Evolutionary conservation across 1,284 basidiomycete species (phyloP).

Genomic region (Boletellus deceptivus): DNA sequence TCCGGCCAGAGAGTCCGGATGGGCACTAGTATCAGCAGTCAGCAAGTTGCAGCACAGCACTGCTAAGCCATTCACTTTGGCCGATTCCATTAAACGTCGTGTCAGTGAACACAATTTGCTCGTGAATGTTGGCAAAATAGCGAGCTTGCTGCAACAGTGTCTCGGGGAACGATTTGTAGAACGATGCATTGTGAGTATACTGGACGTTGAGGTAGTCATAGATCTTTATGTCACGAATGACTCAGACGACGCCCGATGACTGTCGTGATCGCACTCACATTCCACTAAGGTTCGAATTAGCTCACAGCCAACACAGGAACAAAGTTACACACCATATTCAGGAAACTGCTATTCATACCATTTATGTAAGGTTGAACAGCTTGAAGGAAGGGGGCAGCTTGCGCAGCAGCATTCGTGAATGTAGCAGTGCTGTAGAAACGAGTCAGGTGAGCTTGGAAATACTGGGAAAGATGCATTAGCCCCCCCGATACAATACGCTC

Average conservation of each 20-base stretch:
- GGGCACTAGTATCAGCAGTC: conserved; percentile 14
- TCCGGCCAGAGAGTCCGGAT: conserved; percentile 45
- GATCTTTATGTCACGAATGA: conserved; percentile 30
- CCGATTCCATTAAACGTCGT: conserved; percentile 40
- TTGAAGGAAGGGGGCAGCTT: conserved; percentile 41
- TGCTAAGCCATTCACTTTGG: conserved; percentile 35
- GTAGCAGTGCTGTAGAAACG: conserved; percentile 30
- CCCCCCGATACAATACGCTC: background rate
- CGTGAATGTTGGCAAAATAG: conserved; percentile 50
- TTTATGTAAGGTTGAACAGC: conserved; percentile 40
- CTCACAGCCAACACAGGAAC: background rate
- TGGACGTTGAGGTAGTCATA: conserved; percentile 55
- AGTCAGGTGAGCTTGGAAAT: conserved; percentile 27
- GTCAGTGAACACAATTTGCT: conserved; percentile 47
- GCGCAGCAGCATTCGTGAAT: conserved; percentile 36
- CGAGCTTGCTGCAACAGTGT: conserved; percentile 40
- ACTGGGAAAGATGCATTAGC: conserved; percentile 12
- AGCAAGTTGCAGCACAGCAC: background rate
- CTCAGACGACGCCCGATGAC: background rate
- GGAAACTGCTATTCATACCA: conserved; percentile 39
- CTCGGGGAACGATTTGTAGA: conserved; percentile 32
- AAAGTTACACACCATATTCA: conserved; percentile 40
- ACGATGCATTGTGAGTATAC: conserved; percentile 48
- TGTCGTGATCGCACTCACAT: conserved; percentile 18
- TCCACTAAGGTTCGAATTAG: conserved; percentile 28